Conservation (phyloP, 2,329 filamentous ascomycete genomes). For the Aspergillus aculeatus region DNA sequence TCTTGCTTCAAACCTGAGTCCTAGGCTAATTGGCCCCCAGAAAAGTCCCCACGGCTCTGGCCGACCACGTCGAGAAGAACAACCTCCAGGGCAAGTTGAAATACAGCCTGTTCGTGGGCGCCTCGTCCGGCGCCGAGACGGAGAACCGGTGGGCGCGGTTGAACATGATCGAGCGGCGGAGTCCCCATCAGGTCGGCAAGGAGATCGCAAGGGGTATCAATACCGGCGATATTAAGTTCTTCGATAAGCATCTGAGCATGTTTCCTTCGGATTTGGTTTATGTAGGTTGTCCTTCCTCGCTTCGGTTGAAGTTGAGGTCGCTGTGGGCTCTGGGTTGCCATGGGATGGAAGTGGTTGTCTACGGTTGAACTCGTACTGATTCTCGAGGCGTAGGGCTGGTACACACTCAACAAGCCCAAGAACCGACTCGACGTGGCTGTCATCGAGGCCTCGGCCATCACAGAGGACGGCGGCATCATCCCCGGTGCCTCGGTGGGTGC, state of each 20-base stretch:
- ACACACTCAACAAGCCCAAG: constrained; percentile 74
- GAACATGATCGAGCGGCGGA: constrained; percentile 85
- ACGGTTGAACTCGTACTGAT: constrained; percentile 7
- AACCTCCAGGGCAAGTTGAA: constrained; percentile 77
- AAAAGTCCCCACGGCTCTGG: constrained; percentile 78
- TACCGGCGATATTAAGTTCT: constrained; percentile 83
- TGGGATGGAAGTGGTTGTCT: too few species aligned
- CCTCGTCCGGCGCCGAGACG: constrained; percentile 84
- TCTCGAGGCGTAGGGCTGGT: constrained; percentile 60
- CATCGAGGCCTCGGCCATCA: constrained; percentile 82
- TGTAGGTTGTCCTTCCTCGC: constrained; percentile 40
- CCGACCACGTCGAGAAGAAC: constrained; percentile 87
- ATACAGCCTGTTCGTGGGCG: constrained; percentile 84
- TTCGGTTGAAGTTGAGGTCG: background rate
- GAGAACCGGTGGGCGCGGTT: constrained; percentile 87
- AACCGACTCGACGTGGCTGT: constrained; percentile 79
- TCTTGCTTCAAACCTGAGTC: background rate
- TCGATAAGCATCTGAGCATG: constrained; percentile 92
- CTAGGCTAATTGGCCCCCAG: constrained; percentile 41
- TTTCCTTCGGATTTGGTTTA: constrained; percentile 86
- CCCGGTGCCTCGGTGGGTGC: constrained; percentile 83
- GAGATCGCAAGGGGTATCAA: constrained; percentile 89
- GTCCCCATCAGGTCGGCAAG: constrained; percentile 87
- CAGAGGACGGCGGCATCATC: constrained; percentile 84
- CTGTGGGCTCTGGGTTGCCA: too few species aligned